Base-by-base conservation (phyloP, 305 asterid species). In the Fraxinus nigra region DNA sequence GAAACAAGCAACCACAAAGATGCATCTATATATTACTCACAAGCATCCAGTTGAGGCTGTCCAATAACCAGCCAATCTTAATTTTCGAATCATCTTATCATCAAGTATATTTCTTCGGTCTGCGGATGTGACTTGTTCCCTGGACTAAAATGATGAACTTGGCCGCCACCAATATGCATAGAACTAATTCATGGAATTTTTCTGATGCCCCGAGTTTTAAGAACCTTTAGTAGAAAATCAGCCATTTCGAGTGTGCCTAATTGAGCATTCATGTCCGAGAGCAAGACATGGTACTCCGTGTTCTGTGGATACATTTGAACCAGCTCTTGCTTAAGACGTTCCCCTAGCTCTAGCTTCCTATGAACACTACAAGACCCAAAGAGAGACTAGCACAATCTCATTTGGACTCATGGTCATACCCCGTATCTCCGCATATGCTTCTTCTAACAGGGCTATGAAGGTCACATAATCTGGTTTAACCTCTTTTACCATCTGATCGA, bases 371-470 rank as follows among this genome's bases (percentile, higher is more conserved):
- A 91, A 34, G 97, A 90, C 46, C 92, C 95, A 84, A 94, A 88
- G 37, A 94, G 82, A 56, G 97, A 92, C 97, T 85, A 92, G 81
- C 38, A 94, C 92, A 22, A 91, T 90, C 87, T 93, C 97, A 38
- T 94, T 94, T 59, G 98, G 98, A 37, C 75, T 87, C 90, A 91
- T 91, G 4, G 91, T 89, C 98, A 94, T 92, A 38, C 65, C 75
- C 56, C 89, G 75, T 37, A 94, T 88, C 16, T 92, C 82, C 43
- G 87, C 87, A 85, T 90, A 93, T 37, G 97, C 97, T 89, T 94
- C 97, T 80, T 90, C 90, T 81, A 94, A 79, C 22, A 92, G 79
- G 35, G 93, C 90, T 24, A 97, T 92, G 88, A 92, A 85, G 18
- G 97, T 92, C 40, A 90, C 86, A 13, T 88, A 90, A 67, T 92